A percentile compares a stretch with the other conserved stretches of the same genome.
Conservation (phyloP, 2,329 filamentous ascomycete genomes). For the Shiraia sp. region DNA sequence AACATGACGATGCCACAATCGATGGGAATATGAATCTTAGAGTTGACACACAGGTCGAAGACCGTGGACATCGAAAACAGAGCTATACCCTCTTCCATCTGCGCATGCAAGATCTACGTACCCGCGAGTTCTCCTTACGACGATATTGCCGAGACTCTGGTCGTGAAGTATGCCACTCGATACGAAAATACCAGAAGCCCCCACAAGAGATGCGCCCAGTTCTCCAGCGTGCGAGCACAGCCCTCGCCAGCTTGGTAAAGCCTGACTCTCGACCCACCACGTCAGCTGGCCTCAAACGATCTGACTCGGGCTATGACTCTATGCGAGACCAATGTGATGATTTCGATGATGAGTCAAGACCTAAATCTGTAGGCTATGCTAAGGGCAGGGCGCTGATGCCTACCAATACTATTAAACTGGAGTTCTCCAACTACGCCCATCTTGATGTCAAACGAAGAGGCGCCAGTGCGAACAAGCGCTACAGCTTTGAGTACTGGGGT, state of each 20-base stretch:
- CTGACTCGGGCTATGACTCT: conserved; percentile 64
- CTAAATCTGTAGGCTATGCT: conserved; percentile 39
- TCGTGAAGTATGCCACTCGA: conserved; percentile 86
- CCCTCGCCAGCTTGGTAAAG: conserved; percentile 61
- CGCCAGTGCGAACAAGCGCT: conserved; percentile 69
- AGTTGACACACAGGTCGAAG: conserved; percentile 73
- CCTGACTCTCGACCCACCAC: conserved; percentile 54
- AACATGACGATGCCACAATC: conserved; percentile 84
- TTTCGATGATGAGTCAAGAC: conserved; percentile 24
- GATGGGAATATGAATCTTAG: conserved; percentile 98
- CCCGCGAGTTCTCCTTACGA: conserved; percentile 85
- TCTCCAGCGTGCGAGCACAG: conserved; percentile 63
- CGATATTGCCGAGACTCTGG: conserved; percentile 92
- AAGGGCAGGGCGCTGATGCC: conserved; percentile 53
- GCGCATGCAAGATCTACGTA: conserved; percentile 87
- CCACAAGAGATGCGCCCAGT: conserved; percentile 54
- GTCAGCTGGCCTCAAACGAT: conserved; percentile 53
- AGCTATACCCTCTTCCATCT: conserved; percentile 86
- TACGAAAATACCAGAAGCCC: conserved; percentile 68
- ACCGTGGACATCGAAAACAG: conserved; percentile 61
- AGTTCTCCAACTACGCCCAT: conserved; percentile 97
- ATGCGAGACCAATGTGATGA: conserved; percentile 35
- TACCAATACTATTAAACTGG: conserved; percentile 81
- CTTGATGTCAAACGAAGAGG: conserved; percentile 77
- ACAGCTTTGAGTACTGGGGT: conserved; percentile 95